Evolutionary conservation across 345 rosid genomes (phyloP).

Genomic region (Arabis alpina): DNA sequence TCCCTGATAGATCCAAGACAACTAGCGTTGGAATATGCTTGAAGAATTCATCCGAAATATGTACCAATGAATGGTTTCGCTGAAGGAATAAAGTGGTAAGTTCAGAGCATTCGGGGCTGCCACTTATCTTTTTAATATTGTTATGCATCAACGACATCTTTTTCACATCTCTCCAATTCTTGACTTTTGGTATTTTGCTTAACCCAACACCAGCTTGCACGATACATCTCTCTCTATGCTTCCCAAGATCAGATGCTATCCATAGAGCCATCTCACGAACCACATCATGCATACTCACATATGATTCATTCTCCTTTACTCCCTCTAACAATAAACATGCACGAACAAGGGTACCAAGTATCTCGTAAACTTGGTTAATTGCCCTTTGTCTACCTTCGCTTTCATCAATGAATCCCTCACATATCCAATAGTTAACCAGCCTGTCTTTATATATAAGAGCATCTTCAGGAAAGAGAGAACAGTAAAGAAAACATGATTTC

Average conservation of each 20-base stretch:
- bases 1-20: too few relatives aligned
- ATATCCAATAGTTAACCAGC: neutral
- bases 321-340: too few relatives aligned
- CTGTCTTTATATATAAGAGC: neutral
- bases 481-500: slow-evolving; percentile 7
- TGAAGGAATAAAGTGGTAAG: too few relatives aligned
- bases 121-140: too few relatives aligned
- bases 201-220: slow-evolving; percentile 7
- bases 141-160: slow-evolving; percentile 28
- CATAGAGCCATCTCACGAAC: slow-evolving; percentile 54
- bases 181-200: slow-evolving; percentile 16
- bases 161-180: slow-evolving; percentile 26
- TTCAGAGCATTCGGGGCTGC: too few relatives aligned
- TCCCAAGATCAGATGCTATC: slow-evolving; percentile 35
- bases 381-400: slow-evolving; percentile 4
- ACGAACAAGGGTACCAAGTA: slow-evolving; percentile 13
- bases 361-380: slow-evolving; percentile 3
- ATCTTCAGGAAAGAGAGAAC: slow-evolving; percentile 1
- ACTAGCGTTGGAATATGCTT: too few relatives aligned
- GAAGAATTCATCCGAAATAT: too few relatives aligned
- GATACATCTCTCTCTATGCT: slow-evolving; percentile 11
- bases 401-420: slow-evolving; percentile 16
- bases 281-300: slow-evolving; percentile 49
- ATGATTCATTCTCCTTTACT: too few relatives aligned
- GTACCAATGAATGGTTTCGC: too few relatives aligned